Evolutionary conservation across 495 filamentous ascomycete species (phyloP), one percentile per base, ranked within the genome.

Genomic region (Penicillium lagena): DNA sequence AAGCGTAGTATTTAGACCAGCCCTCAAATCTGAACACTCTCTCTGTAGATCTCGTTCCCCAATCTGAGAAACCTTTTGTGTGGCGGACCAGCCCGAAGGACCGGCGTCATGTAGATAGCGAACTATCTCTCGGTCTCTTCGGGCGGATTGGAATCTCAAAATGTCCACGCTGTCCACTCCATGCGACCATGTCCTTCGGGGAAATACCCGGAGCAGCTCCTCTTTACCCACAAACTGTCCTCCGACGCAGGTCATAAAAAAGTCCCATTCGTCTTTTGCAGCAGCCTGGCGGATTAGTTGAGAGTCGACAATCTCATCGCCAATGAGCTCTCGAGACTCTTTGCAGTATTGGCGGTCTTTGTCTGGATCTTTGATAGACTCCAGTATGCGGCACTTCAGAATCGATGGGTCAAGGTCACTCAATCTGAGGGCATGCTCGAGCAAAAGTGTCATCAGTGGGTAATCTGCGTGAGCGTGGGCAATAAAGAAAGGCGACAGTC

Each of bases 231-330:
- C 13, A 5, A 50, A 50, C 2, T 41, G 32, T 4, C 47, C 47
- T 2, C 33, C 44, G 14, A 51, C 14, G 22, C 49, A 51, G 11
- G 44, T 39, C 36, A 47, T 51, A 11, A 51, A 10, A 29, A 51
- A 51, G 1, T 47, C 39, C 49, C 49, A 51, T 40, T 51, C 49
- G 2, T 43, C 39, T 17, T 47, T 28, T 17, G 5, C 9, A 7
- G 14, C 40, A 29, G 49, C 49, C 7, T 44, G 12, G 2, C 5
- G 5, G 13, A 51, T 10, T 11, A 47, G 10, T 9, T 27, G 4
- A 2, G 31, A 32, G 1, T 50, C 32, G 8, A 45, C 14, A 10
- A 41, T 27, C 4, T 50, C 47, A 14, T 31, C 14, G 9, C 47
- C 33, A 13, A 50, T 50, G 12, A 45, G 14, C 0, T 13, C 31